Percentiles rank a stretch among this genome's conserved stretches.
Evolutionary conservation across 192 early-diverging fungal species (phyloP).

Genomic region (Coemansia sp.): DNA sequence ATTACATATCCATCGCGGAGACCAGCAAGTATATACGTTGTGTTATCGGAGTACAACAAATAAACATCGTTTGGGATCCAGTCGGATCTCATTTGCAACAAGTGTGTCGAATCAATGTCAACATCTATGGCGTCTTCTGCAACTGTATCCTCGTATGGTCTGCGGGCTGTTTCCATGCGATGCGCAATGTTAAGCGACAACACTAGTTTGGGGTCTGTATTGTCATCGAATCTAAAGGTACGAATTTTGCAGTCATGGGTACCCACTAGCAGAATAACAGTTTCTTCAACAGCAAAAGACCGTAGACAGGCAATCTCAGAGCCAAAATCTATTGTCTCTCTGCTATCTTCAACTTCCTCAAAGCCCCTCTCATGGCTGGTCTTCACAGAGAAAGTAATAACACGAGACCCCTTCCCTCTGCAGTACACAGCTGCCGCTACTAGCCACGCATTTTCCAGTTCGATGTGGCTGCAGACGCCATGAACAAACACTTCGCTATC

Average conservation of each 20-base stretch:
- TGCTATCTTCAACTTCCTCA: background rate
- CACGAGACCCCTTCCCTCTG: background rate
- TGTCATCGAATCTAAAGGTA: slow-evolving; percentile 1
- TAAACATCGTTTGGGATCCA: slow-evolving; percentile 29
- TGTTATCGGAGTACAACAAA: slow-evolving; percentile 5
- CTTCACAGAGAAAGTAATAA: background rate
- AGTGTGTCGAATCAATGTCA: background rate
- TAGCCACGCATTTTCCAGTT: background rate
- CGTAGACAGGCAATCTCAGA: slow-evolving; percentile 29
- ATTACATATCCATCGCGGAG: slow-evolving; percentile 27
- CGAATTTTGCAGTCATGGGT: slow-evolving; percentile 20
- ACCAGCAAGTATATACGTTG: slow-evolving; percentile 26
- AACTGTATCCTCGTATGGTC: background rate
- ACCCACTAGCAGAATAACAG: slow-evolving; percentile 13
- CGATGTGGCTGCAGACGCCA: slow-evolving; percentile 14
- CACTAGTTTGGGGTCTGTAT: background rate
- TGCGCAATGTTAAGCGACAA: background rate
- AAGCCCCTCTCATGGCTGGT: background rate
- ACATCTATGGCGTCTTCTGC: background rate
- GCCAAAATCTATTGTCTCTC: slow-evolving; percentile 3
- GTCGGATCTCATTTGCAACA: background rate
- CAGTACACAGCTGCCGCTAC: background rate
- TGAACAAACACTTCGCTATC: slow-evolving; percentile 26
- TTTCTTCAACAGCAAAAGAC: slow-evolving; percentile 12
- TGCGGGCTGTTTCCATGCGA: background rate